These are phyloP conservation scores for Corniculantispora saksenae DNA, from an alignment of 2,329 filamentous ascomycete genomes.

Conservation along the genomic window DNA sequence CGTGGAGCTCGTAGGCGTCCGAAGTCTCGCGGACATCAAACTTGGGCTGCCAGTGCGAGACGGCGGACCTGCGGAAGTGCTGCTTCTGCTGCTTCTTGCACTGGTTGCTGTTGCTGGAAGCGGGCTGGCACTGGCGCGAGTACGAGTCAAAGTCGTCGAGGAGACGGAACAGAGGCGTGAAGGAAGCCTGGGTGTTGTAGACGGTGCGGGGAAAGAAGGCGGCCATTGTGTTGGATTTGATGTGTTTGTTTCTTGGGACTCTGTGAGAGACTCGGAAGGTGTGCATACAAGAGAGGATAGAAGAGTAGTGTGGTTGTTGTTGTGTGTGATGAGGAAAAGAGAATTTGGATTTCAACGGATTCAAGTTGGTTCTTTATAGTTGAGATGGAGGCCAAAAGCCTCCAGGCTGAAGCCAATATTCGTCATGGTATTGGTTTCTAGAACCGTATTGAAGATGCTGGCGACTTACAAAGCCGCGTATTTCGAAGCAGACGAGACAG, in stretches of 20 bases:
- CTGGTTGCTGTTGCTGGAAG: constrained; percentile 14
- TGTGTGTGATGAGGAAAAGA: constrained; percentile 20
- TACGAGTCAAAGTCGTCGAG: constrained; percentile 65
- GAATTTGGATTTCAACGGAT: constrained; percentile 18
- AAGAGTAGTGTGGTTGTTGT: constrained; percentile 27
- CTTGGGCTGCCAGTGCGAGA: constrained; percentile 68
- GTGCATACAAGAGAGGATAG: constrained; percentile 21
- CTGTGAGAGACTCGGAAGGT: constrained; percentile 14
- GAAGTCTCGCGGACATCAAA: constrained; percentile 76
- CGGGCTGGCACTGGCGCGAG: constrained; percentile 38
- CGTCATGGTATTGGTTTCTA: constrained; percentile 14
- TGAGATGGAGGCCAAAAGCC: constrained; percentile 7
- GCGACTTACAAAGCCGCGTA: constrained; percentile 22
- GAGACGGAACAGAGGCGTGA: constrained; percentile 63
- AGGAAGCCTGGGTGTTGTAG: constrained; percentile 52
- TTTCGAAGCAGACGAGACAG: constrained; percentile 23
- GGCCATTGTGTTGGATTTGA: constrained; percentile 52
- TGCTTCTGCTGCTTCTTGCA: constrained; percentile 25
- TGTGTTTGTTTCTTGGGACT: constrained; percentile 17
- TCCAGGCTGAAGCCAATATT: constrained; percentile 13
- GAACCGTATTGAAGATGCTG: constrained; percentile 21
- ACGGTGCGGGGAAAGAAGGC: constrained; percentile 59
- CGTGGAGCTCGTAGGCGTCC: constrained; percentile 72
- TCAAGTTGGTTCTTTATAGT: constrained; percentile 34
- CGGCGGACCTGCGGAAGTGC: constrained; percentile 25